Base-by-base conservation (phyloP, 2,329 filamentous ascomycete species). In the Arthrobotrys sphaeroides region DNA sequence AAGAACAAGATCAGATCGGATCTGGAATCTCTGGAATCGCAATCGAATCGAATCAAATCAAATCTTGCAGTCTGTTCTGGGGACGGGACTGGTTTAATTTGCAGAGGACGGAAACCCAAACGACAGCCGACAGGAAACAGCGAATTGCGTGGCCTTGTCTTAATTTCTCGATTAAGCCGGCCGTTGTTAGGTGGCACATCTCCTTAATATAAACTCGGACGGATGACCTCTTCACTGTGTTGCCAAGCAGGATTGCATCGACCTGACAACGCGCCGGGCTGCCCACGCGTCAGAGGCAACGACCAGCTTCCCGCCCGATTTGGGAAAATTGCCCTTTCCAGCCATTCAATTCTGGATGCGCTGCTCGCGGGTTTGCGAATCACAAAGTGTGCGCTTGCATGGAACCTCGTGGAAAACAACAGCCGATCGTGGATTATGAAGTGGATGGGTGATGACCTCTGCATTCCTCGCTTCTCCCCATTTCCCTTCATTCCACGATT, bases 141-240 rank as follows among this genome's bases (percentile, higher is more conserved):
- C 66, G 43, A 70, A 64, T 65, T 72, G 67, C 67, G 67, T 72
- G 67, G 57, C 66, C 47, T 57, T 65, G 59, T 72, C 59, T 72
- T n/a, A n/a, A n/a, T n/a, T n/a, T n/a, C n/a, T n/a, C n/a, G n/a
- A n/a, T n/a, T n/a, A n/a, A n/a, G n/a, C n/a, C n/a, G n/a, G n/a
- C n/a, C n/a, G n/a, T n/a, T n/a, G n/a, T n/a, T n/a, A n/a, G n/a
- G n/a, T n/a, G n/a, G n/a, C n/a, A n/a, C n/a, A n/a, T n/a, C 64
- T 59, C 64, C 64, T 67, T 67, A 67, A 67, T 67, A 57, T 59
- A 47, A n/a, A 59, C 24, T 49, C 38, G 22, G 20, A 10, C n/a
- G n/a, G n/a, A n/a, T n/a, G n/a, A n/a, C n/a, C n/a, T n/a, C n/a
- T n/a, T n/a, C n/a, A n/a, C 22, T 66, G 67, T 38, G 69, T 61